Percentiles rank a stretch among this genome's conserved stretches.
Conservation (phyloP, 768 basidiomycete genomes). For the Phlebiopsis gigantea region DNA sequence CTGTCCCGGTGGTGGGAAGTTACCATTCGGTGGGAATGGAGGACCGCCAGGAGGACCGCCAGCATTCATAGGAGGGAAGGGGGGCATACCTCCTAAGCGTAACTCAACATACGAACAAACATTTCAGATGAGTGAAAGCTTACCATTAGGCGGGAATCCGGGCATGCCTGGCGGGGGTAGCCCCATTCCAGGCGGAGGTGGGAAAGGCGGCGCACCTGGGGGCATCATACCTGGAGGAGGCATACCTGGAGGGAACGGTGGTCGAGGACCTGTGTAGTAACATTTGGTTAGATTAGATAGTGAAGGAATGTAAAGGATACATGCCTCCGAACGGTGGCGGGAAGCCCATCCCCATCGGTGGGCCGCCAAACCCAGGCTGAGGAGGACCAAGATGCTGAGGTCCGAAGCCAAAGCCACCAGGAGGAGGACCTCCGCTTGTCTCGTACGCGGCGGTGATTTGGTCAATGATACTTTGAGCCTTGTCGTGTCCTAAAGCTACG, state of each 20-base stretch:
- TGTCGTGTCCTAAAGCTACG: conserved; percentile 86
- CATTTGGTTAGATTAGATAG: neutral
- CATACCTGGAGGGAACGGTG: conserved; percentile 67
- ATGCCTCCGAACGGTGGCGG: conserved; percentile 32
- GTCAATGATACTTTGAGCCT: conserved; percentile 97
- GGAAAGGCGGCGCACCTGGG: conserved; percentile 70
- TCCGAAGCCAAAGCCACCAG: conserved; percentile 83
- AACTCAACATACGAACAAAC: neutral
- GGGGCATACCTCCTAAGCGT: conserved; percentile 29
- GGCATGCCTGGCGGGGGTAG: conserved; percentile 20
- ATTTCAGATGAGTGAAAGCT: neutral
- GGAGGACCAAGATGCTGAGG: conserved; percentile 65
- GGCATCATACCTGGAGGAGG: conserved; percentile 46
- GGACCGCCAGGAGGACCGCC: conserved; percentile 17
- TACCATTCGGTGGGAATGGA: conserved; percentile 28
- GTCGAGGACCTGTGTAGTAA: conserved; percentile 35
- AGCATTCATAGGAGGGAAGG: conserved; percentile 34
- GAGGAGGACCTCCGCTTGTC: conserved; percentile 76
- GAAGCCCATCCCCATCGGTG: conserved; percentile 48
- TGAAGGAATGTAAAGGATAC: conserved; percentile 4
- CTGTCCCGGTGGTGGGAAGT: conserved; percentile 18
- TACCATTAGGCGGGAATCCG: conserved; percentile 20
- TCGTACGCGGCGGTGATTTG: conserved; percentile 95
- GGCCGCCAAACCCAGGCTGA: conserved; percentile 36
- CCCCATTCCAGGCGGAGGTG: conserved; percentile 39